Base-by-base conservation (phyloP, 768 basidiomycete species). In the Tricholoma bakamatsutake region DNA sequence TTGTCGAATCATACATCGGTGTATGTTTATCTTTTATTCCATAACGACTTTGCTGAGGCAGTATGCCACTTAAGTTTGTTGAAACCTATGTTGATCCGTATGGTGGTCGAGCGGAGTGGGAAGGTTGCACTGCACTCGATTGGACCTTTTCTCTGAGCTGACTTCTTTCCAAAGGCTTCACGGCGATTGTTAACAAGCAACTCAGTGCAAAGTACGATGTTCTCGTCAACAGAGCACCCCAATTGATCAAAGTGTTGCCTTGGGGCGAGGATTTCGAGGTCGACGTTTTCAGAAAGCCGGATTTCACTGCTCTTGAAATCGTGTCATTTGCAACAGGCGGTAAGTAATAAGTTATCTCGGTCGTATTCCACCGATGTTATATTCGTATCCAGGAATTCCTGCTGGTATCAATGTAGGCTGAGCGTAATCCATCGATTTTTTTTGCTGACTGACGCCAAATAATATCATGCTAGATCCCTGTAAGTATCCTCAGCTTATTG, bases 71-170 rank as follows among this genome's bases (percentile, higher is more conserved):
- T 9, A 51, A 80, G 70, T 91, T 90, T 67, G 79, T 91, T 39
- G 89, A 91, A 76, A 91, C 87, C 1, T 90, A 90, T 57, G 86
- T 93, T 15, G 93, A 94, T 65, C 93, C 93, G 6, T 93, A 90
- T 57, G 93, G 92, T 34, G 87, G 81, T n/a, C 83, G 93, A 50
- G 93, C 93, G 0, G 93, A 94, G 68, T 94, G 92, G 92, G 91
- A 94, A 81, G 91, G 90, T 83, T 54, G 34, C 62, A 53, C 42
- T 46, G 24, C 27, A 42, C 35, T 34, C 35, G 21, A 6, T 18
- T 31, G 30, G 9, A 52, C 21, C 49, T 35, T 49, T 1, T 13
- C 62, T 30, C 34, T 55, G 40, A 48, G 61, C 24, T 54, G 50
- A 52, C n/a, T 49, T 54, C 7, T 39, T 52, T 10, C 18, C 51